These are phyloP conservation scores for Wallacemonas sp. DNA, from an alignment of 208 protist genomes.

Conservation along the genomic window DNA sequence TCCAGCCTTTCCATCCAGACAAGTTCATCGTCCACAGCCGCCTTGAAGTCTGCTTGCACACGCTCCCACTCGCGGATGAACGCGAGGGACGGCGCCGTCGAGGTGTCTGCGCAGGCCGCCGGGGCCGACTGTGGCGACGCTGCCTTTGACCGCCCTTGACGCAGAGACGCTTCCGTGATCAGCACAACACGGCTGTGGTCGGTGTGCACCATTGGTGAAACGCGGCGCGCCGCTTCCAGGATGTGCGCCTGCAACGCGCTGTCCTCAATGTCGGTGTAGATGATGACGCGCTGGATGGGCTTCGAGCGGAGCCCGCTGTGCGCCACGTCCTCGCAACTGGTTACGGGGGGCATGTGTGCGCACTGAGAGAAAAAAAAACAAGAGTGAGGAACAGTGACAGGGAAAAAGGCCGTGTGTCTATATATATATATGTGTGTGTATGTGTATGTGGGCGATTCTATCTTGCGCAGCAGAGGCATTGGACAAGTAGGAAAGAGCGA, in stretches of 20 bases:
- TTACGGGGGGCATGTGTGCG: too few relatives aligned
- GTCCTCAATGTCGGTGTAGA: neutral
- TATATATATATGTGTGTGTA: too few relatives aligned
- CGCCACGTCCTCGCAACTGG: too few relatives aligned
- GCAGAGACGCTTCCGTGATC: neutral
- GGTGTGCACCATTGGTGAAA: neutral
- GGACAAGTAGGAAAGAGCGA: too few relatives aligned
- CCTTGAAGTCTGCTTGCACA: conserved; percentile 44
- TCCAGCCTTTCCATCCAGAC: conserved; percentile 45
- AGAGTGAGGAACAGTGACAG: neutral
- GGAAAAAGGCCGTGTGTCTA: too few relatives aligned
- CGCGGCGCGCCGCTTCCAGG: neutral
- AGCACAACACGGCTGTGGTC: neutral
- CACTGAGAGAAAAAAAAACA: too few relatives aligned
- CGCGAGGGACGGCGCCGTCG: conserved; percentile 15
- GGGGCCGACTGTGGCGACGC: neutral
- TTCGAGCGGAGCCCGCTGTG: too few relatives aligned
- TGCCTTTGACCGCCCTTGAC: neutral
- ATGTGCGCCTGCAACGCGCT: neutral
- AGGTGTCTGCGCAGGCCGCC: neutral
- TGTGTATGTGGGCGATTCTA: too few relatives aligned
- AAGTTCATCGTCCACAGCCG: conserved; percentile 38
- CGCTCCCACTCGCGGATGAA: conserved; percentile 55
- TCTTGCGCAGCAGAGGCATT: too few relatives aligned
- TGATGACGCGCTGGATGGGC: neutral